Base-by-base conservation (phyloP, 805 yeast species). In the Suhomyces vadensis region DNA sequence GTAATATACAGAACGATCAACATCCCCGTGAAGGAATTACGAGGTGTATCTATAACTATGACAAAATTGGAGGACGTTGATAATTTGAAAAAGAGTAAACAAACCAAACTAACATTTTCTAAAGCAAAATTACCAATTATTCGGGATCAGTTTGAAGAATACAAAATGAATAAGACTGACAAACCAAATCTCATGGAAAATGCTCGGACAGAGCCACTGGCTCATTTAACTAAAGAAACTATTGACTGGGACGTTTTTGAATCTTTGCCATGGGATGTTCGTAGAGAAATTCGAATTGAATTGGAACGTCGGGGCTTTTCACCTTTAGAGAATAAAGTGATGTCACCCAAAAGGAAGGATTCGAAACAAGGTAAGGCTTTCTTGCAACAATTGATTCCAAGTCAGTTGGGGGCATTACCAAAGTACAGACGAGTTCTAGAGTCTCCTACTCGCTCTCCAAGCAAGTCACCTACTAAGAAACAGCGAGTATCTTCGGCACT, bases 11-110 rank as follows among this genome's bases (percentile, higher is more conserved):
- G 87, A 42, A 65, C 74, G 44, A 47, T 87, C 27, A 74, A 75
- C 24, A 74, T 86, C 38, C 83, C 84, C 0, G 83, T 87, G 0
- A 57, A 59, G 10, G 96, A 88, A 27, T 62, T 91, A 7, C 67
- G 97, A 39, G 97, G 97, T 0, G 64, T 92, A 3, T 84, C 95
- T 0, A 69, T 92, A 1, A 85, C 82, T 21, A 72, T 89, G 65
- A 73, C 76, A 6, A 80, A 79, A 51, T 67, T 91, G 26, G 69
- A 69, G n/a, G 73, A 69, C 41, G 50, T 44, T 3, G 50, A 40
- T 7, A 42, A 27, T 10, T 9, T 49, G 20, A 56, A 53, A 27
- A 53, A 50, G 19, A 52, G 40, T 13, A 48, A 52, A 21, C 73
- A 65, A 43, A 53, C 46, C 51, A 57, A 43, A 42, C 52, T 67